These are phyloP conservation scores for Eimeria necatrix DNA, from an alignment of 169 alveolate species.

Conservation along the genomic window DNA sequence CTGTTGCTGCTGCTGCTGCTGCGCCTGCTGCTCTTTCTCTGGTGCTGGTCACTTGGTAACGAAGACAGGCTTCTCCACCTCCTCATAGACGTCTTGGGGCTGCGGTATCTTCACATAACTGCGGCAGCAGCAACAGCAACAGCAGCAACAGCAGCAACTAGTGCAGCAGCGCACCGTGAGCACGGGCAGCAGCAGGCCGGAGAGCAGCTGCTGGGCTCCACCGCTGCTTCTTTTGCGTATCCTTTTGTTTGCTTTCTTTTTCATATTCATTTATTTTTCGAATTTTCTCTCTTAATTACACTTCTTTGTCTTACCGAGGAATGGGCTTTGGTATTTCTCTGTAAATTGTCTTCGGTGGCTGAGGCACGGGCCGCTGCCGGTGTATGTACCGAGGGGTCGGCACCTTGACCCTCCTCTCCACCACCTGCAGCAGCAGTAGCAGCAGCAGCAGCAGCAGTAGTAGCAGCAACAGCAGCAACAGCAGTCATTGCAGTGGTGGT, in stretches of 20 bases:
- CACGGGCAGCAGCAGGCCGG: too few species aligned
- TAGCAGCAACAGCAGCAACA: too few species aligned
- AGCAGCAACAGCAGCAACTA: not conserved
- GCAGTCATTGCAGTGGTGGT: too few species aligned
- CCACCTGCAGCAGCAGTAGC: conserved; percentile 42
- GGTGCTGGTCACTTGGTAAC: conserved; percentile 35
- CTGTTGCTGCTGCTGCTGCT: not conserved
- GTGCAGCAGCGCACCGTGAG: not conserved
- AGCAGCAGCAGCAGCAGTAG: not conserved
- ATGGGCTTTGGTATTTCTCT: conserved; percentile 6
- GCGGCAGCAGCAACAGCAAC: not conserved
- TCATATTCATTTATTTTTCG: not conserved
- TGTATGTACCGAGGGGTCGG: conserved; percentile 55
- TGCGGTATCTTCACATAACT: conserved; percentile 52
- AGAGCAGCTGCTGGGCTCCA: too few species aligned
- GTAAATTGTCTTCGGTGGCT: conserved; percentile 21
- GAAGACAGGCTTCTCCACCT: conserved; percentile 68
- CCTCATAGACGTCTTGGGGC: conserved; percentile 71
- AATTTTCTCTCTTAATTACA: not conserved
- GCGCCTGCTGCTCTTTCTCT: not conserved
- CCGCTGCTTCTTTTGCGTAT: too few species aligned
- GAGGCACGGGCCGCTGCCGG: conserved; percentile 40
- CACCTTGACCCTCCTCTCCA: conserved; percentile 24
- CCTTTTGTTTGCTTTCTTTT: too few species aligned
- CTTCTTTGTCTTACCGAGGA: not conserved